Evolutionary conservation across 441 rosid species (phyloP), one percentile per base, ranked within the genome.

Genomic region (Dalechampia spathulata): DNA sequence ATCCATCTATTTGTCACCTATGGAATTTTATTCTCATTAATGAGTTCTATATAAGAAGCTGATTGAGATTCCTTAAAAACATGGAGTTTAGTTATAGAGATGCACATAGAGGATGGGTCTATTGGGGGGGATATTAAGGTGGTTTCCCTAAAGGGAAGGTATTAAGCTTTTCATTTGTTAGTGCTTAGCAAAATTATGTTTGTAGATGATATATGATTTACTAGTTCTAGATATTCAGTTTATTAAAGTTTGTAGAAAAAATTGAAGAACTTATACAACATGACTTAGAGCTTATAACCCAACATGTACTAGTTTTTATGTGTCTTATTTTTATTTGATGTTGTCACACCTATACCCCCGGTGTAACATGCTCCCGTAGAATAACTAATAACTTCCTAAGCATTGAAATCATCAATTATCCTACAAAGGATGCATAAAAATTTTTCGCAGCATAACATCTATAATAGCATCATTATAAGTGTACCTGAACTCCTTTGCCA

Each of bases 141-240:
- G 97, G 99, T 66, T 96, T 92, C 72, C 99, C 99, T 30, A 96
- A 92, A 76, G 99, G 97, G 73, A 92, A 92, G 92, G 99, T 92
- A 78, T 45, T 45, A 16, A 59, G 5, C 28, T 26, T 2, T 52
- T 25, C 48, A 44, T 25, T 57, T 64, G 41, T 15, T 40, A 55
- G 48, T 51, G 44, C 25, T 41, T 13, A 47, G 42, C 27, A 62
- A 53, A 66, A 49, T 57, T n/a, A 21, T 25, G 16, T 63, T 68
- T 57, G 8, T 61, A 41, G 40, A 44, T 17, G n/a, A n/a, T n/a
- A n/a, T n/a, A n/a, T n/a, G n/a, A n/a, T n/a, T n/a, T n/a, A n/a
- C n/a, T n/a, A n/a, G n/a, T n/a, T n/a, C n/a, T n/a, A n/a, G 40
- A 65, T 55, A 25, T 50, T 58, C 66, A 20, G 59, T 58, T 60